A percentile compares a stretch with the other conserved stretches of the same genome.
Evolutionary conservation across 768 basidiomycete species (phyloP).

Genomic region (Calocera viscosa): DNA sequence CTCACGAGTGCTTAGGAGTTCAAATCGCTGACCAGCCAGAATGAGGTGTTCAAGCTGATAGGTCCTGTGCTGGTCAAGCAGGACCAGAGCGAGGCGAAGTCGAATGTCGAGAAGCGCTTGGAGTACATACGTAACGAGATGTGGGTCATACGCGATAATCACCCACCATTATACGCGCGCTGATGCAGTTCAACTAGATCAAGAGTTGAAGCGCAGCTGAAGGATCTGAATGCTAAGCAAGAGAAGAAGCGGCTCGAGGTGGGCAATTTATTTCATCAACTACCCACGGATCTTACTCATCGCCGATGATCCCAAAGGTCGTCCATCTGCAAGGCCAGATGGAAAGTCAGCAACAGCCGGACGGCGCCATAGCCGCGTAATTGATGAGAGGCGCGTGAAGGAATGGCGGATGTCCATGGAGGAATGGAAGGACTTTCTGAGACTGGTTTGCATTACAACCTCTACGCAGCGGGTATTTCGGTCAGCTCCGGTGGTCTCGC

Average conservation of each 20-base stretch:
- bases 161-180: neutral
- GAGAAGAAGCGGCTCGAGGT: conserved; percentile 81
- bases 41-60: conserved; percentile 78
- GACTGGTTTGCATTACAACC: neutral
- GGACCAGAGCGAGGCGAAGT: conserved; percentile 74
- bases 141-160: conserved; percentile 34
- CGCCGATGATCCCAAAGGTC: neutral
- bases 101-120: conserved; percentile 77
- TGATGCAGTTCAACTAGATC: conserved; percentile 35
- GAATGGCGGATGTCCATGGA: too few species aligned
- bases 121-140: conserved; percentile 83
- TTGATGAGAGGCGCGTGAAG: neutral
- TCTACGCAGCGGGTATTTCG: neutral
- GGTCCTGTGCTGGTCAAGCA: conserved; percentile 86
- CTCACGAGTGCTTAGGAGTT: conserved; percentile 55
- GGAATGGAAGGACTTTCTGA: too few species aligned
- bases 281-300: too few species aligned
- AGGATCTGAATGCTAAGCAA: conserved; percentile 60
- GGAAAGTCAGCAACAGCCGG: neutral
- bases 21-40: conserved; percentile 52
- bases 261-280: conserved; percentile 14
- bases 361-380: neutral
- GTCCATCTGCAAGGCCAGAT: conserved; percentile 4
- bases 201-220: conserved; percentile 69
- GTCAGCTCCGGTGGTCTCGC: neutral